A percentile compares a stretch with the other conserved stretches of the same genome.
These are phyloP conservation scores for Cryptococcus sp. DNA, from an alignment of 1,284 basidiomycete genomes.

Conservation along the genomic window DNA sequence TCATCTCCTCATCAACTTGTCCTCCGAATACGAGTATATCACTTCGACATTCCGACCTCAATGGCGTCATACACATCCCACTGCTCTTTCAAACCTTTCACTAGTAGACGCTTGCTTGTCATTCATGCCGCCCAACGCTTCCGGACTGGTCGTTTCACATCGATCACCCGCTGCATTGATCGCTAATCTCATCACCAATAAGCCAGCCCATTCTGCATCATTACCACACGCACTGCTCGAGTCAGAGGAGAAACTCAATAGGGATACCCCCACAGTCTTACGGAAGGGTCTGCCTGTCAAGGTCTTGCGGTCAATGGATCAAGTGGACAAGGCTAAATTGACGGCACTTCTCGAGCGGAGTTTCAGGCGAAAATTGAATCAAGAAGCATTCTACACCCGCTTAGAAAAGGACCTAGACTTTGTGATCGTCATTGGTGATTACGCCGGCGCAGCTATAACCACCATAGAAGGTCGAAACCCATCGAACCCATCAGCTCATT, in stretches of 20 bases:
- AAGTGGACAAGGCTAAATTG: slow-evolving; percentile 72
- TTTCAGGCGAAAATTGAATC: slow-evolving; percentile 73
- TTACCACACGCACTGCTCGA: slow-evolving; percentile 83
- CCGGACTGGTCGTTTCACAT: slow-evolving; percentile 94
- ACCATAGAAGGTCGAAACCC: slow-evolving; percentile 63
- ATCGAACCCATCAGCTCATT: slow-evolving; percentile 10
- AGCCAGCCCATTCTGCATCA: slow-evolving; percentile 91
- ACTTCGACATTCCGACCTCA: slow-evolving; percentile 72
- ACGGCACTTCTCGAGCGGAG: slow-evolving; percentile 78
- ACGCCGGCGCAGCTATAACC: slow-evolving; percentile 90
- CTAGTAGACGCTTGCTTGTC: slow-evolving; percentile 81
- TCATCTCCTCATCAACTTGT: slow-evolving; percentile 92
- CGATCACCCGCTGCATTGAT: slow-evolving; percentile 93
- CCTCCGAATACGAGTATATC: slow-evolving; percentile 83
- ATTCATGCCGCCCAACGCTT: slow-evolving; percentile 90
- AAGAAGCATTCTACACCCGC: slow-evolving; percentile 70
- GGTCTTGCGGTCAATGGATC: slow-evolving; percentile 62
- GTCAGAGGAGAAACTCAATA: slow-evolving; percentile 74
- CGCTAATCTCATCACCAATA: slow-evolving; percentile 96
- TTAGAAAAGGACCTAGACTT: slow-evolving; percentile 79
- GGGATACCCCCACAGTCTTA: slow-evolving; percentile 88
- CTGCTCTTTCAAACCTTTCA: slow-evolving; percentile 80
- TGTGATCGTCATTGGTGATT: slow-evolving; percentile 91
- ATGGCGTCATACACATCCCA: slow-evolving; percentile 78
- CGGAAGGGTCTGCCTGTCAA: slow-evolving; percentile 82